Evolutionary conservation across 202 grass and related monocot genomes (phyloP), one percentile per base, ranked within the genome.

Genomic region (Setaria viridis): DNA sequence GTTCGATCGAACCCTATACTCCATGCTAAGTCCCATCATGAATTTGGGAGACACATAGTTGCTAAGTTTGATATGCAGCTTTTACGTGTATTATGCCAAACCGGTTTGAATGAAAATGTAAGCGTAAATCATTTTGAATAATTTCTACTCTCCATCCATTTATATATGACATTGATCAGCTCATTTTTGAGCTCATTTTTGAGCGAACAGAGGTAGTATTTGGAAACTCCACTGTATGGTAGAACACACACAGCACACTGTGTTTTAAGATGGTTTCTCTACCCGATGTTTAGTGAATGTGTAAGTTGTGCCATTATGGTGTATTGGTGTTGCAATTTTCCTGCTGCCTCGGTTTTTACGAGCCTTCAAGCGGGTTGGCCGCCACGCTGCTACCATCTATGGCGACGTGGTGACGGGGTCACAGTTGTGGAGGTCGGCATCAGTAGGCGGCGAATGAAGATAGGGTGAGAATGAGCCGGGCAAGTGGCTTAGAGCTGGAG

Each of bases 71-170:
- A 15, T 73, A 2, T 6, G 16, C 13, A 58, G 35, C 3, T 60
- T 60, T 48, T 37, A 5, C 57, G 72, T 59, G 37, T 33, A 35
- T 84, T 54, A 15, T 53, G 21, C 57, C 1, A 47, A 46, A 67
- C 29, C 37, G 50, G 15, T 85, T 85, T 46, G 35, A 64, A 85
- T 78, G 29, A 12, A 43, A 77, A 43, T 37, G 53, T 3, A 70
- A 78, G 77, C n/a, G 5, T 42, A 71, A 72, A 60, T 30, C 19
- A 42, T 70, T 66, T 17, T 37, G 16, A 15, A 69, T 43, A 4
- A 17, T 59, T 68, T 77, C 34, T 46, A 15, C 34, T 35, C 34
- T 3, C 34, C 3, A 3, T 35, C 34, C 34, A 35, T 35, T 35
- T 35, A 35, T 35, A 25, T 25, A 25, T 25, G 25, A 25, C 25